These are phyloP conservation scores for Aspergillus versicolor DNA, from an alignment of 2,329 filamentous ascomycete genomes.

Conservation along the genomic window DNA sequence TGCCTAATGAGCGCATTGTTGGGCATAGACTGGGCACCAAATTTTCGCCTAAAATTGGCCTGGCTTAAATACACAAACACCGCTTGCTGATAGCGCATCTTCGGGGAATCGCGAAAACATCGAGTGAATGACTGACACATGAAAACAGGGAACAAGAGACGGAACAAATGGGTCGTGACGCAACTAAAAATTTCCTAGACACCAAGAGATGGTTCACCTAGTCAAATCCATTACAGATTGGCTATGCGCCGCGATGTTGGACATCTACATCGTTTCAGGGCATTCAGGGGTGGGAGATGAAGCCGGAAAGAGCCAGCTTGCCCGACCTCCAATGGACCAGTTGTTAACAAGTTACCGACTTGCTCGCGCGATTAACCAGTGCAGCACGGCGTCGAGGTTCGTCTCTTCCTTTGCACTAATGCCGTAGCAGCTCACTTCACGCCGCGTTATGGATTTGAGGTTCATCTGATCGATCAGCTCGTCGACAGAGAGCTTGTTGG, in stretches of 20 bases:
- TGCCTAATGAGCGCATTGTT: not conserved
- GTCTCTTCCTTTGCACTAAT: conserved; percentile 99
- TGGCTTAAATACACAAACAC: conserved; percentile 1
- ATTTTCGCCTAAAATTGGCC: not conserved
- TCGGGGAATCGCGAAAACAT: conserved; percentile 5
- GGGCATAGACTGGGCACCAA: not conserved
- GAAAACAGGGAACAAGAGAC: not conserved
- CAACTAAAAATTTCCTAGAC: conserved; percentile 10
- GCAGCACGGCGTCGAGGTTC: conserved; percentile 92
- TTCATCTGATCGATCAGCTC: conserved; percentile 92
- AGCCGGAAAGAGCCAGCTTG: conserved; percentile 10
- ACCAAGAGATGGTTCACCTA: conserved; percentile 32
- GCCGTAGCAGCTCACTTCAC: conserved; percentile 97
- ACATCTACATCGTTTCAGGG: conserved; percentile 16
- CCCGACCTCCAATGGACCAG: not conserved
- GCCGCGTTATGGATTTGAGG: conserved; percentile 81
- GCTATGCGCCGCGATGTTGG: conserved; percentile 32
- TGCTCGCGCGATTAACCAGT: conserved; percentile 92
- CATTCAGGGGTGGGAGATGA: conserved; percentile 8
- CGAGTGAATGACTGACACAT: conserved; percentile 2
- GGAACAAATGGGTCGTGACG: conserved; percentile 4
- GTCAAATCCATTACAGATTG: conserved; percentile 53
- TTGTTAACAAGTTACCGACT: conserved; percentile 57
- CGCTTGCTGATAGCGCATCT: not conserved
- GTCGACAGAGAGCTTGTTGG: conserved; percentile 87